A percentile compares a stretch with the other conserved stretches of the same genome.
Evolutionary conservation across 2,329 filamentous ascomycete genomes (phyloP).

Genomic region (Chrysoporthe puriensis): DNA sequence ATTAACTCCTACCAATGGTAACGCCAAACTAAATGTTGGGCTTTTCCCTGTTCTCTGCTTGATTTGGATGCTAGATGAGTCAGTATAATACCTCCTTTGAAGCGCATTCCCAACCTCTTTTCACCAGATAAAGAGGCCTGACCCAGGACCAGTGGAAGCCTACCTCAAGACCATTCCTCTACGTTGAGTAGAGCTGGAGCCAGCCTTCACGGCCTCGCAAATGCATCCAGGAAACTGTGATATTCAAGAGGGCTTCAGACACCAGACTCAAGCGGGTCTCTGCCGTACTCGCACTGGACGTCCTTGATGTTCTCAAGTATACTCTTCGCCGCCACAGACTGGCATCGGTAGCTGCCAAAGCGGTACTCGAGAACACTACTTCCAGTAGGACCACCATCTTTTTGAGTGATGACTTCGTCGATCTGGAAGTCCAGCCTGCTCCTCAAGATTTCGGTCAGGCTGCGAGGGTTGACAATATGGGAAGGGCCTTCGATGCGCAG

Average conservation of each 20-base stretch:
- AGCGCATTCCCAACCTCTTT: not conserved
- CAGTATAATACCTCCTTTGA: not conserved
- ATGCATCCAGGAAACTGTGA: not conserved
- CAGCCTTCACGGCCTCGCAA: not conserved
- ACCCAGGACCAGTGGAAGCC: not conserved
- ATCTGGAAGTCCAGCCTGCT: constrained; percentile 50
- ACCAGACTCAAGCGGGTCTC: constrained; percentile 28
- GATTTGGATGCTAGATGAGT: not conserved
- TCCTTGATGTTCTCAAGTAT: constrained; percentile 33
- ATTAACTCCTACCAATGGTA: too few relatives aligned
- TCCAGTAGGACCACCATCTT: constrained; percentile 29
- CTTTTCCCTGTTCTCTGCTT: too few relatives aligned
- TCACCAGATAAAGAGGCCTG: too few relatives aligned
- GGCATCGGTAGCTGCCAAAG: constrained; percentile 60
- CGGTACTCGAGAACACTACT: constrained; percentile 50
- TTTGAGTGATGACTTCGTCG: constrained; percentile 44
- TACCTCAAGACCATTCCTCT: not conserved
- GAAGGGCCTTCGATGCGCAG: constrained; percentile 53
- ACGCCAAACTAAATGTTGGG: too few relatives aligned
- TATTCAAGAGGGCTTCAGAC: constrained; percentile 16
- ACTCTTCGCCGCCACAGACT: constrained; percentile 52
- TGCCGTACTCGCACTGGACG: constrained; percentile 31
- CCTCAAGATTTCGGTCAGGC: constrained; percentile 47
- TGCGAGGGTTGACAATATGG: constrained; percentile 46
- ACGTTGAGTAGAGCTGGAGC: too few relatives aligned